Evolutionary conservation across 2,329 filamentous ascomycete species (phyloP).

Genomic region (Pseudogymnoascus sp.): DNA sequence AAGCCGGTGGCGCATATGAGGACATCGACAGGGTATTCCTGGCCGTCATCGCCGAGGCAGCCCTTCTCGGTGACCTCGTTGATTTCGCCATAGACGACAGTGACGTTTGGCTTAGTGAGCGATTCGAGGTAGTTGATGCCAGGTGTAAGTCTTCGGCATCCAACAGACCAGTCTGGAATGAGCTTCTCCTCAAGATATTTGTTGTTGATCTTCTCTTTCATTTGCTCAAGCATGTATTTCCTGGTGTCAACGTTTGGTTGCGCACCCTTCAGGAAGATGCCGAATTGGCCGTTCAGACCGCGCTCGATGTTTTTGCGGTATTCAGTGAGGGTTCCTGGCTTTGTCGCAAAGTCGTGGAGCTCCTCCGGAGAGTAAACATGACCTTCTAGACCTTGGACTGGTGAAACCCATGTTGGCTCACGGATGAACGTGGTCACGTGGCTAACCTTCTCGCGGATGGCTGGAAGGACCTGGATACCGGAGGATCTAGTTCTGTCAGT

Average conservation of each 20-base stretch:
- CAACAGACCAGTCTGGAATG: background rate
- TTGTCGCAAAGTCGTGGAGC: slow-evolving; percentile 33
- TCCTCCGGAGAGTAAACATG: slow-evolving; percentile 37
- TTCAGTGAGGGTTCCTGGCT: slow-evolving; percentile 32
- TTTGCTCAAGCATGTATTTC: slow-evolving; percentile 33
- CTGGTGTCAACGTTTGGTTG: slow-evolving; percentile 35
- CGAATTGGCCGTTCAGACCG: slow-evolving; percentile 36
- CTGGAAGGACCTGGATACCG: slow-evolving; percentile 41
- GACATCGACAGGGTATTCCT: slow-evolving; percentile 22
- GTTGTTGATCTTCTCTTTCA: slow-evolving; percentile 33
- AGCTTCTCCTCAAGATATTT: slow-evolving; percentile 25
- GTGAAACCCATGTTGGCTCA: slow-evolving; percentile 42
- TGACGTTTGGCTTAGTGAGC: slow-evolving; percentile 14
- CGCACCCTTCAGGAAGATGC: slow-evolving; percentile 38
- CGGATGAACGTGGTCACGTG: slow-evolving; percentile 42
- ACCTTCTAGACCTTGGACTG: slow-evolving; percentile 36
- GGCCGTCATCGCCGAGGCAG: background rate
- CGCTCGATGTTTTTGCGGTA: slow-evolving; percentile 39
- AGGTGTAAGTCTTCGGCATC: slow-evolving; percentile 69
- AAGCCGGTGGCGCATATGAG: slow-evolving; percentile 32
- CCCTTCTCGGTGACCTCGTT: background rate
- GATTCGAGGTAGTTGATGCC: slow-evolving; percentile 49
- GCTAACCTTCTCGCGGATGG: slow-evolving; percentile 29
- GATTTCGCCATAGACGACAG: slow-evolving; percentile 17
- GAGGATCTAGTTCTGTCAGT: slow-evolving; percentile 28